phyloP scores from a whole-genome alignment of 2,329 filamentous ascomycete species.

The Immersiporthe knoxdaviesiana region DNA sequence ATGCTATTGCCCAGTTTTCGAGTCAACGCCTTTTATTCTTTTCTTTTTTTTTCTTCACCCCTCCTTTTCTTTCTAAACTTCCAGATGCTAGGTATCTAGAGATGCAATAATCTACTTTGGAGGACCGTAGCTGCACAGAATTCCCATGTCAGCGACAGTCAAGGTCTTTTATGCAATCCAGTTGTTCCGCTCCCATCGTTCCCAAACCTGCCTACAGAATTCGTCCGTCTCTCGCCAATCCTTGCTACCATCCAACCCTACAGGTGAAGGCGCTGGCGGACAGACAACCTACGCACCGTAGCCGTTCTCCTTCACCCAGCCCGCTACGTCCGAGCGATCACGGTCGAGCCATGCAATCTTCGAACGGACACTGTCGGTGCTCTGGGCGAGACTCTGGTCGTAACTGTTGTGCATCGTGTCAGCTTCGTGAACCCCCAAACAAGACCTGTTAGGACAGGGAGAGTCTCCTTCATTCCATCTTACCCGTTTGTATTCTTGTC shows the following conservation, averaged over 20 bases:
- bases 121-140: not conserved
- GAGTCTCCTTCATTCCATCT: not conserved
- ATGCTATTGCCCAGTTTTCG: too few relatives aligned
- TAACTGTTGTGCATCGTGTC: conserved; percentile 54
- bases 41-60: too few relatives aligned
- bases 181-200: not conserved
- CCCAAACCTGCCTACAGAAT: not conserved
- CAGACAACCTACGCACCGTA: conserved; percentile 31
- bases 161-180: not conserved
- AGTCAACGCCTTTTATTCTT: too few relatives aligned
- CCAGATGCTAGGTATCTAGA: not conserved
- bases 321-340: conserved; percentile 71
- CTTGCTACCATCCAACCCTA: not conserved
- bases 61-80: not conserved
- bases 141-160: conserved; percentile 1
- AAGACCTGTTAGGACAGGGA: not conserved
- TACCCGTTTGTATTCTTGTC: conserved; percentile 72
- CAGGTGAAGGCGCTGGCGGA: not conserved
- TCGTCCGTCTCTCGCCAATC: not conserved
- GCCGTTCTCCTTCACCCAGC: conserved; percentile 42
- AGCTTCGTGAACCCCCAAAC: not conserved
- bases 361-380: conserved; percentile 78
- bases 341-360: conserved; percentile 82
- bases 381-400: conserved; percentile 88
- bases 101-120: not conserved